These are phyloP conservation scores for Melanopsichium pennsylvanicum DNA, from an alignment of 1,284 basidiomycete genomes.

Conservation along the genomic window DNA sequence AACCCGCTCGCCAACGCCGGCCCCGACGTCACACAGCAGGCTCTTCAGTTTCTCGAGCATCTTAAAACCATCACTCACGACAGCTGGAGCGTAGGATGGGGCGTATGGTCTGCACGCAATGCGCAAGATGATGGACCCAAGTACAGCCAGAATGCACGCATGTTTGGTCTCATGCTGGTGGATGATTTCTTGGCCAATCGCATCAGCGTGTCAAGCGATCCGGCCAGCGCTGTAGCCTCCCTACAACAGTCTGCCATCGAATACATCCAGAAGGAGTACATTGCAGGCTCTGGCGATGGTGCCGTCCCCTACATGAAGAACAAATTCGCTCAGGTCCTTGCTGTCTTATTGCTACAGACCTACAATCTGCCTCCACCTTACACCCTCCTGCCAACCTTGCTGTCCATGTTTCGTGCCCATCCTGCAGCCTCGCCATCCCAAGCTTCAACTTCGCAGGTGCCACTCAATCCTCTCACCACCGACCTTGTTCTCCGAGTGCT, in stretches of 20 bases:
- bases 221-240: conserved; percentile 52
- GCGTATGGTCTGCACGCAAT: conserved; percentile 55
- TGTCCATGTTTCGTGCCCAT: conserved; percentile 66
- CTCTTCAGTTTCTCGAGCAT: conserved; percentile 78
- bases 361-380: conserved; percentile 83
- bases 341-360: conserved; percentile 89
- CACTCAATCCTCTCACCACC: conserved; percentile 87
- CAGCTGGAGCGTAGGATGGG: conserved; percentile 73
- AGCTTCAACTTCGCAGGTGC: conserved; percentile 75
- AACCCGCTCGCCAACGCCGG: conserved; percentile 73
- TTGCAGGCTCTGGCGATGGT: conserved; percentile 54
- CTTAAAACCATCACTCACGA: conserved; percentile 77
- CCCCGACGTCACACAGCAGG: conserved; percentile 73
- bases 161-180: conserved; percentile 83
- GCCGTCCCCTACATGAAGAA: conserved; percentile 76
- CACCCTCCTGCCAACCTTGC: conserved; percentile 73
- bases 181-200: conserved; percentile 85
- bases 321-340: conserved; percentile 96
- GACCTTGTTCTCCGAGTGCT: conserved; percentile 67
- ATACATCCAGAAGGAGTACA: conserved; percentile 61
- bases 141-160: conserved; percentile 78
- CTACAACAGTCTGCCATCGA: conserved; percentile 60
- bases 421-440: conserved; percentile 68
- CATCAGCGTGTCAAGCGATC: conserved; percentile 40
- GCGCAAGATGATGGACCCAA: conserved; percentile 73